These are phyloP conservation scores for Rhizodiscina lignyota DNA, from an alignment of 495 filamentous ascomycete species.

Conservation along the genomic window DNA sequence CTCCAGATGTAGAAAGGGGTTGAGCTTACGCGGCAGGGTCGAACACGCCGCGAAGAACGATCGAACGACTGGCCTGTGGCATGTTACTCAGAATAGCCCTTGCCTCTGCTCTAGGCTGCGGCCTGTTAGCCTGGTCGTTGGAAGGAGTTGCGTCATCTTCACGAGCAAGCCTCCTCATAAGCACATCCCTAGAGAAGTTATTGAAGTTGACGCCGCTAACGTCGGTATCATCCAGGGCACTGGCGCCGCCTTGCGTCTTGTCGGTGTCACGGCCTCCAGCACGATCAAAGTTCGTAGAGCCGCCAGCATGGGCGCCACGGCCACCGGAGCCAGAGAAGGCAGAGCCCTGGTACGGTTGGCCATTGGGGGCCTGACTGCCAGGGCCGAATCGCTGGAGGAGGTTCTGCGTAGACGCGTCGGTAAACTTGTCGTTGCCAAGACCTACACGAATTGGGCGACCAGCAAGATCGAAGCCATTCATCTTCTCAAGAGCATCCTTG, in stretches of 20 bases:
- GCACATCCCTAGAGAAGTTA: constrained; percentile 91
- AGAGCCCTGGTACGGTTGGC: constrained; percentile 66
- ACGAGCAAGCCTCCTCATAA: constrained; percentile 95
- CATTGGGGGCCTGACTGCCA: constrained; percentile 40
- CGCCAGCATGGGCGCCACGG: constrained; percentile 70
- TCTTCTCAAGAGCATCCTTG: constrained; percentile 87
- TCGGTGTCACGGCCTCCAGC: constrained; percentile 81
- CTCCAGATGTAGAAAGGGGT: neutral
- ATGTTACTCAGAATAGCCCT: constrained; percentile 54
- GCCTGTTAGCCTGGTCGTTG: constrained; percentile 49
- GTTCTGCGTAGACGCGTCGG: constrained; percentile 86
- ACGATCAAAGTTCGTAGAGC: constrained; percentile 71
- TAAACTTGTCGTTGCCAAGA: constrained; percentile 99
- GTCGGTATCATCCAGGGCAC: constrained; percentile 94
- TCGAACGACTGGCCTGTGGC: constrained; percentile 86
- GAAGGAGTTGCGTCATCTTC: constrained; percentile 67
- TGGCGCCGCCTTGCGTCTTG: constrained; percentile 76
- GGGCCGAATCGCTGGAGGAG: constrained; percentile 78
- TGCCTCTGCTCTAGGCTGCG: constrained; percentile 1
- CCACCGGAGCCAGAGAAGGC: constrained; percentile 85
- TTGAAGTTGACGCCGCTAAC: constrained; percentile 98
- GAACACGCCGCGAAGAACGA: constrained; percentile 92
- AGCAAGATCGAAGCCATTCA: constrained; percentile 99
- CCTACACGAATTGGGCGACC: constrained; percentile 96
- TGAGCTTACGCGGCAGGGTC: constrained; percentile 68